Base-by-base conservation (phyloP, 805 yeast genomes). In the Metschnikowia gruessii region DNA sequence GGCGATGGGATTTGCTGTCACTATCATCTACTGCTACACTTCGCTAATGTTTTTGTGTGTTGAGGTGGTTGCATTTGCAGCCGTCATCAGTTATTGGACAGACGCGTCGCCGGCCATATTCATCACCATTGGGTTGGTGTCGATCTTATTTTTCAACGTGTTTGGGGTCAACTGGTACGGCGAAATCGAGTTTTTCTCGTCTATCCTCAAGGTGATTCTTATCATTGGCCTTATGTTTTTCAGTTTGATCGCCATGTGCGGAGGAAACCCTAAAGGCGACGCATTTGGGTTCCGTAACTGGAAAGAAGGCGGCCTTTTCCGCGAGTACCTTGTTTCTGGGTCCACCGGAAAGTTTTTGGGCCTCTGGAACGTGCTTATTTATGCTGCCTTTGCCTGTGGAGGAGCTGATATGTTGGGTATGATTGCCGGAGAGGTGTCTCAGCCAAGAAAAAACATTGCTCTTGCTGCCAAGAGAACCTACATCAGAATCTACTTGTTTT, bases 311-410 rank as follows among this genome's bases (percentile, higher is more conserved):
- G 70, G 71, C 1, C 54, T 65, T 3, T 54, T 63, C 50, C 64
- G 57, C 37, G 59, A 54, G 30, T 65, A 58, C 41, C 60, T 55
- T 26, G 62, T 56, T 4, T 8, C 24, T 4, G 88, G 88, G 21
- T 62, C 66, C 46, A 74, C 85, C 24, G 90, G 88, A 38, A 75
- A 74, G 50, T 82, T 85, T 62, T 65, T 80, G 28, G 87, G 84
- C 13, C 72, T 82, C 45, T 80, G 83, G 80, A 77, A 81, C 13
- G 81, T 78, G 44, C 68, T 83, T 41, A 77, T 82, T 53, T 81
- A 79, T 57, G 80, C 85, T 34, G 87, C 82, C 13, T 83, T 81
- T 55, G 79, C 86, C 3, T 82, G 81, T 59, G 78, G 82, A 51
- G 70, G 81, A 40, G 66, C 83, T 21, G 71, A 66, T 50, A 54